Evolutionary conservation across 2,329 filamentous ascomycete species (phyloP), one percentile per base, ranked within the genome.

Genomic region (Botrytis fragariae): DNA sequence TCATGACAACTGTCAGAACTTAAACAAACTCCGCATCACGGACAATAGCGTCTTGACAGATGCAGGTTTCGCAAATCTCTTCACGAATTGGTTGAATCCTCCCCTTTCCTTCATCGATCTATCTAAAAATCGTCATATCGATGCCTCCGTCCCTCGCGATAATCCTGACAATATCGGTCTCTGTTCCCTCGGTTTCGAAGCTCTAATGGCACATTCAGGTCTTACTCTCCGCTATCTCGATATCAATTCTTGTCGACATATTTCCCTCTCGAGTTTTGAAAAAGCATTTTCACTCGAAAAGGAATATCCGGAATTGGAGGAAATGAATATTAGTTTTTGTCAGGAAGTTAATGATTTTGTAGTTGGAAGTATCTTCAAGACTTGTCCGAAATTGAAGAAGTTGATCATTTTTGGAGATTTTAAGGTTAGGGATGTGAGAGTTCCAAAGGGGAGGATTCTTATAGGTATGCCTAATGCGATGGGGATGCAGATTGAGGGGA

Each of bases 151-250:
- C 39, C 91, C 93, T 0, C 87, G 90, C 35, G 88, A 90, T 7
- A 90, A 91, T 64, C 87, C 88, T 0, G 84, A 90, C 72, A 86
- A 87, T 37, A 83, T 95, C 62, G 95, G 95, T 2, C 86, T 98
- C 45, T 93, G 91, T 70, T 91, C 90, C 0, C 83, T 87, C 9
- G 94, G 92, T 0, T 95, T 98, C 83, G 85, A 87, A 76, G 93
- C 93, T 0, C 83, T 98, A 61, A 97, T 98, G 93, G 83, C 85
- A 0, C 95, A 98, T 80, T 97, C 94, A 0, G 93, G 93, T 6
- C 80, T 83, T 1, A 85, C 83, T 18, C 82, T 98, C 2, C 86
- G 86, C 74, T 84, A 87, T 59, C 84, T 98, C 48, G 93, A 97
- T 79, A 85, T 98, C n/a, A 89, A 93, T 22, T 93, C 92, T 0